Evolutionary conservation across 192 early-diverging fungal genomes (phyloP), one percentile per base, ranked within the genome.

Genomic region (Backusella sp.): DNA sequence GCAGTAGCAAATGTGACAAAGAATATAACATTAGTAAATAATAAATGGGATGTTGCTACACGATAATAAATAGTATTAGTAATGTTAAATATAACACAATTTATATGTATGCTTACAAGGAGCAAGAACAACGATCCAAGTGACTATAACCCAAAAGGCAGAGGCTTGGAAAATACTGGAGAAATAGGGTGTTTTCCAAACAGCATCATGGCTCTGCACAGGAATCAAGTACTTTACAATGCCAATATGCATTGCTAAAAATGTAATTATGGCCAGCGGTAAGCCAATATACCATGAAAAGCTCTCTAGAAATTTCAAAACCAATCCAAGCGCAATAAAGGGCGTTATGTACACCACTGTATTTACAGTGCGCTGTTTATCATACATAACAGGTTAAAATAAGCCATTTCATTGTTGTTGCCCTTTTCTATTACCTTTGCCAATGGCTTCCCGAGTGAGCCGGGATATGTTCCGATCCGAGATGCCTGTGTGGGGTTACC

Each of bases 121-220:
- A 12, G 96, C 74, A n/a, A 97, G 80, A 12, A 83, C 81, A 17
- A 83, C 66, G 7, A 88, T 14, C 94, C 94, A 98, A 4, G 88
- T 86, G 21, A 90, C 23, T 19, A 88, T 73, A 6, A 91, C 88
- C 80, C 87, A 93, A 74, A 97, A 86, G 12, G 95, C 86, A 1
- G 93, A 93, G 3, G 94, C 86, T 84, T 99, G 97, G 77, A 95
- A 95, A 74, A 99, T 90, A 56, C 91, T 89, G 1, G 93, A 92
- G 71, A 92, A 87, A 70, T 95, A 95, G 0, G 97, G 97, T 46
- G 95, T 95, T 73, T 86, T 80, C 73, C 88, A 84, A 70, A 98
- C 79, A 19, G 86, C 84, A 72, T 87, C 85, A 12, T 84, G 82
- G 3, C 72, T 78, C 39, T 79, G 77, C 72, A 88, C 76, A 34